These are phyloP conservation scores for Calonectria hongkongensis DNA, from an alignment of 2,329 filamentous ascomycete genomes.

Conservation along the genomic window DNA sequence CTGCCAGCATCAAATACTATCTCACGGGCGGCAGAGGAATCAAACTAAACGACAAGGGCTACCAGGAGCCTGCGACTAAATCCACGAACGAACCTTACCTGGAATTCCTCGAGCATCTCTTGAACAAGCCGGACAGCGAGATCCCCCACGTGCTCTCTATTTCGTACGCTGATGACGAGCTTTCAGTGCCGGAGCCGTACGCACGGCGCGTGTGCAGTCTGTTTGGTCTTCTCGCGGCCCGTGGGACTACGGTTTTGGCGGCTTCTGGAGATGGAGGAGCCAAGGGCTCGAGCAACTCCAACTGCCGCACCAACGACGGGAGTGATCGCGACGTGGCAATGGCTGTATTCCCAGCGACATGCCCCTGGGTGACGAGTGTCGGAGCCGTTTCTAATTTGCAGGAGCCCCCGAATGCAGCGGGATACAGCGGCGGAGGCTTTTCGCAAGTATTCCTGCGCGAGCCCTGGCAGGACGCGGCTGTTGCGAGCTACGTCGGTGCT, in stretches of 20 bases:
- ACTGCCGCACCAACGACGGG: constrained; percentile 76
- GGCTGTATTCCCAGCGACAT: constrained; percentile 79
- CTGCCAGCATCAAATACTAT: constrained; percentile 67
- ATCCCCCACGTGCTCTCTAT: constrained; percentile 75
- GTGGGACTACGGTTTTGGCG: constrained; percentile 71
- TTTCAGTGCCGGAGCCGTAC: constrained; percentile 71
- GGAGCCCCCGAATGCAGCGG: constrained; percentile 63
- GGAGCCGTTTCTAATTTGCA: constrained; percentile 71
- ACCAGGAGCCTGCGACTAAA: constrained; percentile 54
- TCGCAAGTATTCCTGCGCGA: constrained; percentile 69
- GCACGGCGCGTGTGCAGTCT: constrained; percentile 71
- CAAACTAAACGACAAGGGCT: constrained; percentile 63
- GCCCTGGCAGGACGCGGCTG: constrained; percentile 65
- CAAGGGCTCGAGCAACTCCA: constrained; percentile 66
- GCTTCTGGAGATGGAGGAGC: constrained; percentile 72
- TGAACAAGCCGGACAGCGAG: constrained; percentile 64
- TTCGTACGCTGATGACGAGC: constrained; percentile 76
- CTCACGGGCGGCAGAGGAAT: constrained; percentile 66
- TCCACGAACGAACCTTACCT: constrained; percentile 75
- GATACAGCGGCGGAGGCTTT: constrained; percentile 72
- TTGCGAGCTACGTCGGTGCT: constrained; percentile 62
- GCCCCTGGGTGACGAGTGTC: constrained; percentile 81
- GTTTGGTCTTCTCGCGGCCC: constrained; percentile 71
- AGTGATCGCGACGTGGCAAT: constrained; percentile 72
- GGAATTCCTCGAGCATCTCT: constrained; percentile 70